Evolutionary conservation across 2,329 filamentous ascomycete genomes (phyloP), one percentile per base, ranked within the genome.

Genomic region (Trichoderma harzianum): DNA sequence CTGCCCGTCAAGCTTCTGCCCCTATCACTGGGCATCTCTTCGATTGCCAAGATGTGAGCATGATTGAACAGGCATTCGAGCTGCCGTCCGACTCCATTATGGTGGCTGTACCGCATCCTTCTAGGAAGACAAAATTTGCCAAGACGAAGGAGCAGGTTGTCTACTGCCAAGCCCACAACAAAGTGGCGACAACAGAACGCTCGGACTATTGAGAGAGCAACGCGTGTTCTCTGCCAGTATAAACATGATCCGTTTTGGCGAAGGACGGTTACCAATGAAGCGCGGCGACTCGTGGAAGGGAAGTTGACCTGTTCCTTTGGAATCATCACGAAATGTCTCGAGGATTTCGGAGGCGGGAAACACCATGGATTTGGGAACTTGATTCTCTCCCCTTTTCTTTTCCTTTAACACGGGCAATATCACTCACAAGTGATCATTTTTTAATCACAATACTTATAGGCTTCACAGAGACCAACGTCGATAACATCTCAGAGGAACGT

Each of bases 51-150:
- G 85, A 85, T 10, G 86, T 87, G 28, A 85, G 86, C 69, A 85
- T 89, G 28, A 89, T 91, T 72, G 84, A 84, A 10, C 81, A 80
- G 0, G 89, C 88, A 0, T 88, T 88, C 0, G 83, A 86, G 72
- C 82, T 88, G 34, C 84, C 83, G 0, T 93, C 93, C 74, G 91
- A 93, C 78, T 86, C 84, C 70, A 92, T 93, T 79, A 93, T 94
- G 91, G 89, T 93, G 0, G 92, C 39, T 43, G 39, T 43, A 43
- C 39, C 39, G 39, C 18, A 93, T 80, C 93, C 93, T 91, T 89
- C 85, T 72, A 91, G 93, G 77, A 91, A 77, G 89, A 91, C 75
- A 90, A 90, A 75, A 90, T 82, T 93, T 90, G 82, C 84, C 1
- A 84, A 86, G 78, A 93, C 90, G 18, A 84, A 83, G 69, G 87